Evolutionary conservation across 2,329 filamentous ascomycete genomes (phyloP).

Genomic region (Trichoderma breve): DNA sequence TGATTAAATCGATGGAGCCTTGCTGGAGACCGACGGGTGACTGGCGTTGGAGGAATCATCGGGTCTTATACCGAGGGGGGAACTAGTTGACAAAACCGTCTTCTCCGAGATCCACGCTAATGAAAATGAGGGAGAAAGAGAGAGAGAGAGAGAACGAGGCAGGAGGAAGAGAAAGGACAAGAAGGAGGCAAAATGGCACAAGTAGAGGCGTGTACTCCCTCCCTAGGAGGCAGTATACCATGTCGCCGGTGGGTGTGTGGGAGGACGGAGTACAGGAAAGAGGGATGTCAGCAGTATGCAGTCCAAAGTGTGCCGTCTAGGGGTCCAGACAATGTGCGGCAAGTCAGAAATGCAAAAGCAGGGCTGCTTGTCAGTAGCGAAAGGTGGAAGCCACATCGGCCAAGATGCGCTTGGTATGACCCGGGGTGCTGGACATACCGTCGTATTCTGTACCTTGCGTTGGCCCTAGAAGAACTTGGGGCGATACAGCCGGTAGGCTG

Average conservation of each 20-base stretch:
- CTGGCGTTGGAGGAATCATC: conserved; percentile 18
- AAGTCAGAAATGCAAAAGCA: conserved; percentile 3
- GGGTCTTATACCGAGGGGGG: conserved; percentile 22
- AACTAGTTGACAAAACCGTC: conserved; percentile 12
- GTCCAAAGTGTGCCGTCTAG: conserved; percentile 3
- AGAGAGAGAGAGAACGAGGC: neutral
- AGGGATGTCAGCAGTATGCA: conserved; percentile 9
- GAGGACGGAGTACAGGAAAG: conserved; percentile 9
- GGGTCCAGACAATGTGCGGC: conserved; percentile 8
- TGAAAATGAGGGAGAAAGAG: neutral
- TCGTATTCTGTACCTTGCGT: conserved; percentile 22
- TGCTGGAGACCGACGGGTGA: conserved; percentile 13
- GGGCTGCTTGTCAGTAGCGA: conserved; percentile 12
- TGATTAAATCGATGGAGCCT: conserved; percentile 15
- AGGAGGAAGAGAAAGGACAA: neutral
- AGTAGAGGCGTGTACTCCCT: conserved; percentile 1
- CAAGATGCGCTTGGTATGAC: conserved; percentile 8
- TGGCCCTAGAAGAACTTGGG: conserved; percentile 13
- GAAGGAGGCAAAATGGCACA: neutral
- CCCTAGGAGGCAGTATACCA: neutral
- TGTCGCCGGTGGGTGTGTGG: conserved; percentile 5
- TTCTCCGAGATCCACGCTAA: conserved; percentile 17
- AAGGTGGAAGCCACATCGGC: conserved; percentile 1
- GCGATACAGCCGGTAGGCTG: conserved; percentile 22
- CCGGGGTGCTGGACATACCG: conserved; percentile 16